A percentile compares a stretch with the other conserved stretches of the same genome.
These are phyloP conservation scores for Fallopia convolvulus DNA, from an alignment of 148 eudicot species.

Conservation along the genomic window DNA sequence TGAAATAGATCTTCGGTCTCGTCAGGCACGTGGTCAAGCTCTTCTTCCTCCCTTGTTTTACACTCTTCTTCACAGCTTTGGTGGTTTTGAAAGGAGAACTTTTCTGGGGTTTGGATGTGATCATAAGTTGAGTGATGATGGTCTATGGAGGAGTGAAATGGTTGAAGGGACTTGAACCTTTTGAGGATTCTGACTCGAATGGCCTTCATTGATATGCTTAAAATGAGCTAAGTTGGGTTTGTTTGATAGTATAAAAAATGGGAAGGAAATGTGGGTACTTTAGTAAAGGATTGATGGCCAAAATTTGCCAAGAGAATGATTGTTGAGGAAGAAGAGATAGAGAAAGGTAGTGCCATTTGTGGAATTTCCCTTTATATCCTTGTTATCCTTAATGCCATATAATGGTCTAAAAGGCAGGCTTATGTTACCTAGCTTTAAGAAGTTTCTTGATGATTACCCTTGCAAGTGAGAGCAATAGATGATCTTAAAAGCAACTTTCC, in stretches of 20 bases:
- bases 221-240: background rate
- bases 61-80: background rate
- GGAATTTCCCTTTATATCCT: background rate
- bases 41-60: background rate
- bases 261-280: background rate
- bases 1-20: background rate
- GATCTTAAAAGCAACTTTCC: background rate
- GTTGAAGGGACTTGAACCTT: conserved; percentile 2
- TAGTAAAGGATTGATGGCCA: background rate
- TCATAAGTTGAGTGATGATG: background rate
- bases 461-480: background rate
- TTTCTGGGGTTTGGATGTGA: background rate
- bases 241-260: background rate
- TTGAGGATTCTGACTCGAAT: background rate
- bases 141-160: background rate
- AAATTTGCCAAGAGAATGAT: background rate
- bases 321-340: background rate
- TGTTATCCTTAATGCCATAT: background rate
- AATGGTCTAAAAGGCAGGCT: background rate
- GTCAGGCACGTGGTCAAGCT: background rate
- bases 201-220: background rate
- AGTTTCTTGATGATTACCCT: conserved; percentile 1
- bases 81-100: background rate
- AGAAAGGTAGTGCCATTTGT: background rate
- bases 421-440: background rate